phyloP scores from a whole-genome alignment of 106 monocot species.

The Chionographis japonica region DNA sequence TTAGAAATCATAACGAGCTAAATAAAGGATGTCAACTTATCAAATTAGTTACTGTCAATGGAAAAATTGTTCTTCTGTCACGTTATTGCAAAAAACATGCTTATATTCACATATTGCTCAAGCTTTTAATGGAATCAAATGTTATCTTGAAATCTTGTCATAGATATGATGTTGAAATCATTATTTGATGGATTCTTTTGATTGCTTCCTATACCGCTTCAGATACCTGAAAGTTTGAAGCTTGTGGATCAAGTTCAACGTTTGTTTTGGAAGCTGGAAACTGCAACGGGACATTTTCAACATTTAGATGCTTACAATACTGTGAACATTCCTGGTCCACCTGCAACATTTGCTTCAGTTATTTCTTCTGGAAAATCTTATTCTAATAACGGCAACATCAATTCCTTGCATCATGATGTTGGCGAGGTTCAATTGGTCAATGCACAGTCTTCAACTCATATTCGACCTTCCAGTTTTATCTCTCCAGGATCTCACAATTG shows the following conservation, averaged over 20 bases:
- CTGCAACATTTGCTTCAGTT: conserved; percentile 13
- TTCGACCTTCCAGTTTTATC: conserved; percentile 7
- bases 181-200: neutral
- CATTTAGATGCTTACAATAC: conserved; percentile 6
- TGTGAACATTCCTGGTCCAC: conserved; percentile 8
- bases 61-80: neutral
- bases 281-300: neutral
- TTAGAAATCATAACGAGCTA: too few relatives aligned
- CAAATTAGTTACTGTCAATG: too few relatives aligned
- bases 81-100: too few relatives aligned
- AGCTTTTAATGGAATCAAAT: neutral
- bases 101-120: too few relatives aligned
- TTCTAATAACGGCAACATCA: conserved; percentile 6
- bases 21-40: too few relatives aligned
- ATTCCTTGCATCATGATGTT: conserved; percentile 6
- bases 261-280: conserved; percentile 18
- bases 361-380: conserved; percentile 7
- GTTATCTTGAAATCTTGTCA: neutral
- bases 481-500: conserved; percentile 6
- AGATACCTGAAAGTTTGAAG: conserved; percentile 57
- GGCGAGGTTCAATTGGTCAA: conserved; percentile 3
- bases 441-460: neutral
- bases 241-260: conserved; percentile 45
- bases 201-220: neutral
- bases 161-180: neutral